Evolutionary conservation across 192 early-diverging fungal species (phyloP), one percentile per base, ranked within the genome.

Genomic region (Backusella parvicylindrica): DNA sequence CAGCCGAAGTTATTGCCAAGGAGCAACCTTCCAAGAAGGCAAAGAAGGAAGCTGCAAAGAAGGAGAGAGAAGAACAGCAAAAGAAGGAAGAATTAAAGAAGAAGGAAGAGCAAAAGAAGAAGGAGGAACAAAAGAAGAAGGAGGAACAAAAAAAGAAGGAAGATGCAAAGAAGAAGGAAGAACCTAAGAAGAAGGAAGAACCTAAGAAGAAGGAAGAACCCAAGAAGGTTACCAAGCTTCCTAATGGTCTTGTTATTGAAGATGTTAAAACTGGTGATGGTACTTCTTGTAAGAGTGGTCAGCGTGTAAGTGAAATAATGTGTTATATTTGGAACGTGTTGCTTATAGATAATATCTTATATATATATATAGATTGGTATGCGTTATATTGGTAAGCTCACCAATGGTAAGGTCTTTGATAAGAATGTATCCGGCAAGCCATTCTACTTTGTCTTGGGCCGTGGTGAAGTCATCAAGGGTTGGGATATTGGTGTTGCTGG

Each of bases 371-470:
- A 60, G 53, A 86, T 92, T 70, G 87, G 89, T 68, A 93, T 98
- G 84, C 93, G 96, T 82, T 99, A 99, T 88, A 95, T 99, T 80
- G 97, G 97, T 72, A 93, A 91, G 80, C 86, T 99, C 63, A 86
- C 84, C 70, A 96, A 88, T 86, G 97, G 97, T 78, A 98, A 81
- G 75, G 94, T 96, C 28, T 99, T 99, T 86, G 97, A 99, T 90
- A 87, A 91, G 85, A 97, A 97, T 89, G 94, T 89, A 53, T 90
- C 88, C 75, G 96, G 96, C 68, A 88, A 91, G 75, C 95, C 95
- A 0, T 97, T 99, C 86, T 89, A 80, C 80, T 97, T 98, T 89
- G 87, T 87, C 64, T 86, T 99, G 40, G 96, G 95, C 31, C 84
- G 84, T 26, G 91, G 92, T 75, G 95, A 98, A 83, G 97, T 99